Evolutionary conservation across 257 asterid species (phyloP).

Genomic region (Solanum neorickii): DNA sequence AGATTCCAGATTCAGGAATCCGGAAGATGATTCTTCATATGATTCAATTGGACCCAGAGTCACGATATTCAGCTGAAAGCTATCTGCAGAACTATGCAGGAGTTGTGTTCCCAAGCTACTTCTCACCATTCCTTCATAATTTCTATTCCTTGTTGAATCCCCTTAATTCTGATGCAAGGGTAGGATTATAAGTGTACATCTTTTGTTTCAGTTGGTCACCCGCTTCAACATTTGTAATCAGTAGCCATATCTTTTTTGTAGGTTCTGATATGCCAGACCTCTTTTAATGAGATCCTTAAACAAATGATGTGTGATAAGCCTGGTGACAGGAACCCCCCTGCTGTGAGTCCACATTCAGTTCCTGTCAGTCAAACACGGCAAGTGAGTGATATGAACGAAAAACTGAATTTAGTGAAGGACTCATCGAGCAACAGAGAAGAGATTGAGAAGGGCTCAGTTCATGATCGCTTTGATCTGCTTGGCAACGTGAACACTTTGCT

Average conservation of each 20-base stretch:
- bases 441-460: constrained; percentile 35
- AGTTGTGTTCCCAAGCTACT: constrained; percentile 87
- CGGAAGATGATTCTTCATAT: constrained; percentile 98
- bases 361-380: constrained; percentile 15
- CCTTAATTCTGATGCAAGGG: constrained; percentile 87
- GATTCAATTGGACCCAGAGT: constrained; percentile 92
- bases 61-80: constrained; percentile 82
- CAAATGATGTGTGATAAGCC: constrained; percentile 65
- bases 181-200: constrained; percentile 20
- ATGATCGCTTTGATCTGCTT: constrained; percentile 65
- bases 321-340: constrained; percentile 21
- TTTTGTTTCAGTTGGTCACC: constrained; percentile 2
- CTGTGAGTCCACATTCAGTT: constrained; percentile 17
- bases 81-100: constrained; percentile 77
- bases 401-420: constrained; percentile 13
- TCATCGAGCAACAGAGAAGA: constrained; percentile 26
- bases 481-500: constrained; percentile 61
- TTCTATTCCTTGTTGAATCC: constrained; percentile 91
- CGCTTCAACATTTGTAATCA: not conserved
- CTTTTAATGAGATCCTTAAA: constrained; percentile 77
- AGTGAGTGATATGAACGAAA: constrained; percentile 22
- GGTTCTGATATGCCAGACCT: constrained; percentile 91
- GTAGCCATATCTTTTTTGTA: constrained; percentile 23
- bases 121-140: constrained; percentile 89
- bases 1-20: constrained; percentile 97